A percentile compares a stretch with the other conserved stretches of the same genome.
These are phyloP conservation scores for Apostasia shenzhenica DNA, from an alignment of 106 monocot genomes.

Conservation along the genomic window DNA sequence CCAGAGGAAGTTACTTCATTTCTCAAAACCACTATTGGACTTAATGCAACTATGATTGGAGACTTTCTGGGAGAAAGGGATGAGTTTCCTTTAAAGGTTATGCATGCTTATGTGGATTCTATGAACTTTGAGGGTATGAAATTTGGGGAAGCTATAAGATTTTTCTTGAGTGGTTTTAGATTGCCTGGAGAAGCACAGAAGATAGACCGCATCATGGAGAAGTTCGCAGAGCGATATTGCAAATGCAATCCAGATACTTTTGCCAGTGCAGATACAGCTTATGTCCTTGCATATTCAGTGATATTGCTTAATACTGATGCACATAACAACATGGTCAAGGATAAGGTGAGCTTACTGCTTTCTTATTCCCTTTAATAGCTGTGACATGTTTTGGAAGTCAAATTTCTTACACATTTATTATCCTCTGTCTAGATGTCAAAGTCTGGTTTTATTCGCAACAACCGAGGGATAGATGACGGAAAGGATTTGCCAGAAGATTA, in stretches of 20 bases:
- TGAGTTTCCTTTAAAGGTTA: conserved; percentile 91
- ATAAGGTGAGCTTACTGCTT: conserved; percentile 54
- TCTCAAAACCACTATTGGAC: conserved; percentile 62
- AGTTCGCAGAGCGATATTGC: conserved; percentile 95
- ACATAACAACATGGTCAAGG: conserved; percentile 97
- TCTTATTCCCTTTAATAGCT: background rate
- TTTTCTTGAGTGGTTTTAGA: conserved; percentile 83
- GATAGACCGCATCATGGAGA: conserved; percentile 99
- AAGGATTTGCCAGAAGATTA: conserved; percentile 95
- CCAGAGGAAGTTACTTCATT: conserved; percentile 90
- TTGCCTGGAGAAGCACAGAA: conserved; percentile 99
- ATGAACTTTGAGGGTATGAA: conserved; percentile 83
- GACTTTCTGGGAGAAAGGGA: conserved; percentile 94
- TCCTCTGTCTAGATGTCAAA: conserved; percentile 76
- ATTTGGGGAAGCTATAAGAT: conserved; percentile 96
- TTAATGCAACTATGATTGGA: conserved; percentile 86
- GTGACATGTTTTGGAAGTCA: background rate
- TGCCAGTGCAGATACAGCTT: conserved; percentile 95
- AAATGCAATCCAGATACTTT: conserved; percentile 96
- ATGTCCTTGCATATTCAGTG: conserved; percentile 99
- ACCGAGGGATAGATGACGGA: conserved; percentile 94
- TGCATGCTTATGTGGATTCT: conserved; percentile 99
- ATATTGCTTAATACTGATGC: conserved; percentile 99
- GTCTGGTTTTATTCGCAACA: conserved; percentile 89
- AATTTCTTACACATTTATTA: conserved; percentile 1